Base-by-base conservation (phyloP, 305 asterid species). In the Solanum hybrid region DNA sequence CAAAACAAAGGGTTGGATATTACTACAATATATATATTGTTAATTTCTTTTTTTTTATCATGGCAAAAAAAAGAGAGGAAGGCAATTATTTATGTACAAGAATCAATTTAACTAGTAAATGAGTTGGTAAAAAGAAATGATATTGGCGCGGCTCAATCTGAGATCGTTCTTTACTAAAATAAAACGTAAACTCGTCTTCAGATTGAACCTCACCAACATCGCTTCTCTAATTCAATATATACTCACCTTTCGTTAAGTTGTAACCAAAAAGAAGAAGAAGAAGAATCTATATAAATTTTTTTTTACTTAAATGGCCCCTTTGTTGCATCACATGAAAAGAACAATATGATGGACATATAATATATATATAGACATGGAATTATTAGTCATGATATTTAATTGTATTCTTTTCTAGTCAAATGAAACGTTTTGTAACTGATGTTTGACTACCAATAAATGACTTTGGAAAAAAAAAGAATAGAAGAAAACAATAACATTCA, bases 81-180 rank as follows among this genome's bases (percentile, higher is more conserved):
- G 9, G 8, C 51, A 35, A 35, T 5, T 9, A 33, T 22, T 10
- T 4, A 20, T 78, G 26, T 1, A 34, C 24, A 82, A 26, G 37
- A 40, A 82, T 83, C 36, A 42, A 12, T n/a, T 36, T 37, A 79
- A 79, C 31, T 39, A 18, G n/a, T 7, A 6, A 14, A 39, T 16
- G 6, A 86, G 39, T 29, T 29, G 1, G 77, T 80, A 67, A 83
- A 5, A 64, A 89, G 91, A 91, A 96, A 97, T 96, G 98, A 95
- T 96, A 96, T 96, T 95, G 98, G 98, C 97, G 96, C 98, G 98
- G 98, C 98, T 96, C 98, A 96, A 96, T 96, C 98, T 89, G 98
- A 95, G 97, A 95, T 94, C 96, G 96, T 88, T 88, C 83, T 94
- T 96, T 95, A 96, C 97, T 11, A 7, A 88, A 39, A 82, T 1